Evolutionary conservation across 345 rosid genomes (phyloP).

Genomic region (Corchorus olitorius): DNA sequence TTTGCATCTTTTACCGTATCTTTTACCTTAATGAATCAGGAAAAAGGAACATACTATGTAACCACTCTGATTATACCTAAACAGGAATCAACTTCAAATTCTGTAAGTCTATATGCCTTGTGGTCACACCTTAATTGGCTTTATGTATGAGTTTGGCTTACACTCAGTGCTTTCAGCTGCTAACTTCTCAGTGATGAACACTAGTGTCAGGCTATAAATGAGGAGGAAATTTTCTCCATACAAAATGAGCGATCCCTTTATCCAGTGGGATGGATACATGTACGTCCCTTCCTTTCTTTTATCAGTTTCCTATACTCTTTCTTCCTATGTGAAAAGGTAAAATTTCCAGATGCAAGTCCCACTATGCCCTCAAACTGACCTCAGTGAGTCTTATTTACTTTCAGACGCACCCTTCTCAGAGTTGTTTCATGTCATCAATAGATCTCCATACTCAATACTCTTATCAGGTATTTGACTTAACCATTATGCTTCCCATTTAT

Average conservation of each 20-base stretch:
- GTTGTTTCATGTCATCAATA: constrained; percentile 89
- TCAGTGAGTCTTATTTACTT: constrained; percentile 21
- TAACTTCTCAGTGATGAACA: constrained; percentile 48
- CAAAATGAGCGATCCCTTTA: constrained; percentile 68
- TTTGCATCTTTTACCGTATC: not conserved
- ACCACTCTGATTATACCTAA: constrained; percentile 92
- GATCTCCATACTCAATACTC: constrained; percentile 94
- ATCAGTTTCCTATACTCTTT: constrained; percentile 6
- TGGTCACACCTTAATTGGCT: constrained; percentile 19
- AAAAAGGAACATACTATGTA: constrained; percentile 64
- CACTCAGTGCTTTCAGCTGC: not conserved
- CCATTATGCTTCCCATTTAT: not conserved
- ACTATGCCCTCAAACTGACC: constrained; percentile 2
- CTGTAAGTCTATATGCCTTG: constrained; percentile 55
- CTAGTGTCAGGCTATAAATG: constrained; percentile 85
- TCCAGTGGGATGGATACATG: constrained; percentile 91
- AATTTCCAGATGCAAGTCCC: not conserved
- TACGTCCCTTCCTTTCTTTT: constrained; percentile 29
- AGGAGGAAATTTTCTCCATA: constrained; percentile 77
- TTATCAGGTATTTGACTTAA: constrained; percentile 52
- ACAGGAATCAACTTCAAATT: constrained; percentile 83
- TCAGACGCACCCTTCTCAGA: constrained; percentile 96
- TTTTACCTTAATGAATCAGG: constrained; percentile 43
- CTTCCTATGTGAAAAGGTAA: constrained; percentile 6
- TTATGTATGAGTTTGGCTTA: constrained; percentile 19